These are phyloP conservation scores for Stephania yunnanensis DNA, from an alignment of 164 flowering plant species.

Conservation along the genomic window DNA sequence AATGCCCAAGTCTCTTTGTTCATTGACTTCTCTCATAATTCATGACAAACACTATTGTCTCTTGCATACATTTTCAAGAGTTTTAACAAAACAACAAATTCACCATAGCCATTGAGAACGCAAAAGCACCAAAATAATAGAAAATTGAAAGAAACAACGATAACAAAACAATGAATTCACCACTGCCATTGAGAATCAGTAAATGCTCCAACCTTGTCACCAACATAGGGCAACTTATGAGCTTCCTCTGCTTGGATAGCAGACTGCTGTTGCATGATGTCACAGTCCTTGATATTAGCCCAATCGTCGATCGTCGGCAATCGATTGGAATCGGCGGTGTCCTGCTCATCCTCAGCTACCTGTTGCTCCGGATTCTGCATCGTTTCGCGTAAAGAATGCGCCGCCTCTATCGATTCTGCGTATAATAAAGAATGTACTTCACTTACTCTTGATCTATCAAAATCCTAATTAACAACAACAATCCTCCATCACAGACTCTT, in stretches of 20 bases:
- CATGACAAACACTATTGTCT: too few relatives aligned
- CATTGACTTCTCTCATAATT: too few relatives aligned
- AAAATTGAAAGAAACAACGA: not conserved
- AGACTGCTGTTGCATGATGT: slow-evolving; percentile 67
- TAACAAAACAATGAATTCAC: not conserved
- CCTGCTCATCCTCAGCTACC: not conserved
- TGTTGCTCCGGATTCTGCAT: slow-evolving; percentile 1
- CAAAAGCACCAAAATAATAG: too few relatives aligned
- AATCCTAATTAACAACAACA: not conserved
- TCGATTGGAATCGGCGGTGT: slow-evolving; percentile 15
- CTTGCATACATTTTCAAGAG: too few relatives aligned
- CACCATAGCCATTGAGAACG: too few relatives aligned
- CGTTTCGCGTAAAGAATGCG: not conserved
- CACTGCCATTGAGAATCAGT: not conserved
- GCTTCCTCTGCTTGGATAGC: slow-evolving; percentile 59
- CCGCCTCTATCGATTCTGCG: not conserved
- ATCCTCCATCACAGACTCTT: not conserved
- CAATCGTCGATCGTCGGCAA: slow-evolving; percentile 33
- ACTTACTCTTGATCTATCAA: not conserved
- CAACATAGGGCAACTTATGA: slow-evolving; percentile 58
- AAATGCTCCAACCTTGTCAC: slow-evolving; percentile 55
- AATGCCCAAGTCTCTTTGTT: too few relatives aligned
- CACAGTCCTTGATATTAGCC: slow-evolving; percentile 51
- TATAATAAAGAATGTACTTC: not conserved
- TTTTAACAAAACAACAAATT: too few relatives aligned